A percentile compares a stretch with the other conserved stretches of the same genome.
These are phyloP conservation scores for Tuber indicum DNA, from an alignment of 495 filamentous ascomycete genomes.

Conservation along the genomic window DNA sequence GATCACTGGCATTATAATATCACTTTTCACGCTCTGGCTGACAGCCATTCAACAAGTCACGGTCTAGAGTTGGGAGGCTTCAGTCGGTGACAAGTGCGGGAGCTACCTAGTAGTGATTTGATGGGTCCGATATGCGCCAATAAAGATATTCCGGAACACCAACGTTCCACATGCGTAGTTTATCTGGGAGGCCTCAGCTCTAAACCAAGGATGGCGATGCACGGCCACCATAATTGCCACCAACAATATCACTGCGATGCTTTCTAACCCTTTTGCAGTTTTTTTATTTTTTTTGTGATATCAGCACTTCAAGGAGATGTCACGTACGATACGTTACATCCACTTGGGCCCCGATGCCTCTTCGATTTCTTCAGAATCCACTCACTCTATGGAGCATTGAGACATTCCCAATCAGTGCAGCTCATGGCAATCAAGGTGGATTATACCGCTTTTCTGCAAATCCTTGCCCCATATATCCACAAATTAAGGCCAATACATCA, in stretches of 20 bases:
- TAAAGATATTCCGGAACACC: conserved; percentile 16
- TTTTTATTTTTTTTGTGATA: conserved; percentile 24
- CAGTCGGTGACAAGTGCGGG: neutral
- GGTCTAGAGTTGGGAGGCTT: neutral
- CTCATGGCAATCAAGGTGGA: neutral
- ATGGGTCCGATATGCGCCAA: conserved; percentile 15
- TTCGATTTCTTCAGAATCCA: conserved; percentile 32
- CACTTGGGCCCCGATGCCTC: conserved; percentile 27
- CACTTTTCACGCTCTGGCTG: neutral
- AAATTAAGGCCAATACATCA: neutral
- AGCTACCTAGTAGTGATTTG: neutral
- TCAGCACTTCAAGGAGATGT: neutral
- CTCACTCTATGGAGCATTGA: conserved; percentile 29
- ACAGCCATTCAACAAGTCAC: neutral
- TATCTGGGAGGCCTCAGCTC: conserved; percentile 12
- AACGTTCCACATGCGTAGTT: conserved; percentile 16
- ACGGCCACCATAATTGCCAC: conserved; percentile 28
- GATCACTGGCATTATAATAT: neutral
- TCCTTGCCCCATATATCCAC: conserved; percentile 1
- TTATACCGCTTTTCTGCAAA: neutral
- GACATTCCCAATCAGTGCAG: conserved; percentile 31
- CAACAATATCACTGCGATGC: conserved; percentile 27
- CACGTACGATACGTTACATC: conserved; percentile 40
- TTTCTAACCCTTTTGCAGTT: conserved; percentile 27
- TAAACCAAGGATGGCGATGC: conserved; percentile 22